Conservation (phyloP, 257 asterid genomes). For the Henckelia pumila region DNA sequence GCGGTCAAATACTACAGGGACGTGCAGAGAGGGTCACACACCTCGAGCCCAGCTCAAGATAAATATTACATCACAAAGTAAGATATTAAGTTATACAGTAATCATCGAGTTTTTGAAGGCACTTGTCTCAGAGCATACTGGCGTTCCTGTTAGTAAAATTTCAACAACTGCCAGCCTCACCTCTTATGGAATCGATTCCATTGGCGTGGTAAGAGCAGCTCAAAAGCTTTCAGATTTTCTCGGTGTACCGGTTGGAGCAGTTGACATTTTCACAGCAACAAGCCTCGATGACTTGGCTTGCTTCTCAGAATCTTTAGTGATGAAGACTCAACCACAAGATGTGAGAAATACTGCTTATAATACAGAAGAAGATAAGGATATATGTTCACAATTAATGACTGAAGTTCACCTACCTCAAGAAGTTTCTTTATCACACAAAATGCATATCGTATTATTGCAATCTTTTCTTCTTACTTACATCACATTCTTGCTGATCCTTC, state of each 20-base stretch:
- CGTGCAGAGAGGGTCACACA: conserved; percentile 68
- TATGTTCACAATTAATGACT: conserved; percentile 34
- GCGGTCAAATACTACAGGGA: conserved; percentile 72
- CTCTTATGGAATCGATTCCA: conserved; percentile 82
- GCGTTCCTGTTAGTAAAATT: conserved; percentile 52
- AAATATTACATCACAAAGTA: conserved; percentile 24
- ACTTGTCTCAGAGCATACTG: conserved; percentile 66
- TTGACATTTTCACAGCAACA: conserved; percentile 82
- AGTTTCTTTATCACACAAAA: conserved; percentile 41
- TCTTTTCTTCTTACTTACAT: conserved; percentile 53
- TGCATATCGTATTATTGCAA: conserved; percentile 43
- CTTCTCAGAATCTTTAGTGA: conserved; percentile 58
- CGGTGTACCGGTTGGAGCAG: conserved; percentile 80
- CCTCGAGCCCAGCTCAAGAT: conserved; percentile 50
- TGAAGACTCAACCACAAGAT: conserved; percentile 50
- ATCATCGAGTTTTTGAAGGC: conserved; percentile 58
- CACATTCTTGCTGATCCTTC: conserved; percentile 51
- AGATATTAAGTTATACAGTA: conserved; percentile 38
- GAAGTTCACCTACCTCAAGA: conserved; percentile 41
- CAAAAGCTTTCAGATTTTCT: conserved; percentile 86
- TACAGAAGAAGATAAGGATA: conserved; percentile 41
- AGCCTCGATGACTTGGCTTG: conserved; percentile 72
- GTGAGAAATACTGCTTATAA: conserved; percentile 23
- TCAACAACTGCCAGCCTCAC: conserved; percentile 58
- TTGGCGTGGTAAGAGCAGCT: conserved; percentile 94